Percentiles rank a stretch among this genome's conserved stretches.
Evolutionary conservation across 345 rosid genomes (phyloP).

Genomic region (Alliaria petiolata): DNA sequence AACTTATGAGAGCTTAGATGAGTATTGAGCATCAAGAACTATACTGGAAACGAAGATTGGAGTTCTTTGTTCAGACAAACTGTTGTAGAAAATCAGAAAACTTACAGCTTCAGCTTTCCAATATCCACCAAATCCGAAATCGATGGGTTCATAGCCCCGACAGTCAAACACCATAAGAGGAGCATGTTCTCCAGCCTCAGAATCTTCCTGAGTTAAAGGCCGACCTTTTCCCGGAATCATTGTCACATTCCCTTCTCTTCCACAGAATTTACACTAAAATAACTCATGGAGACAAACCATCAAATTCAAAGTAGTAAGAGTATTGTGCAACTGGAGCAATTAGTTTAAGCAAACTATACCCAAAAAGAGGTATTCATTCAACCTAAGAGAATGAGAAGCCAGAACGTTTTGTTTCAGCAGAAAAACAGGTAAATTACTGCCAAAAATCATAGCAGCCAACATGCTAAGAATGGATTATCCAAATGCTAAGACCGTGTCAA

Average conservation of each 20-base stretch:
- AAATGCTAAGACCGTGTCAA: background rate
- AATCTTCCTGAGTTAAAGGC: slow-evolving; percentile 52
- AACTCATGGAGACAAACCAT: slow-evolving; percentile 3
- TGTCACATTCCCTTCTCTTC: slow-evolving; percentile 73
- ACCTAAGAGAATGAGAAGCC: background rate
- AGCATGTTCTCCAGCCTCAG: slow-evolving; percentile 57
- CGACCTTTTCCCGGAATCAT: slow-evolving; percentile 70
- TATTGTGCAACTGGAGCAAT: background rate
- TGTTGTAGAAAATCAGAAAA: background rate
- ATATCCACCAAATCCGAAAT: slow-evolving; percentile 51
- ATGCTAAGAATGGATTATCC: background rate
- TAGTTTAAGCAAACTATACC: background rate
- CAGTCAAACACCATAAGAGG: slow-evolving; percentile 86
- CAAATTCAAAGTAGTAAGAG: background rate
- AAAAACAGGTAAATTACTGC: background rate
- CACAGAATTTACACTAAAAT: slow-evolving; percentile 79
- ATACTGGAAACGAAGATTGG: no score
- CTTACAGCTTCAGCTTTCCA: slow-evolving; percentile 93
- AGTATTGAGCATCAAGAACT: background rate
- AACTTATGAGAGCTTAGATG: background rate
- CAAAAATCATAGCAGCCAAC: background rate
- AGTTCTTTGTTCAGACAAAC: background rate
- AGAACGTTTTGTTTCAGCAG: background rate
- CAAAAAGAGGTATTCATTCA: background rate
- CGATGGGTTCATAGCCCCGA: slow-evolving; percentile 80